phyloP scores from a whole-genome alignment of 352 stramenopile genomes.

The Phytophthora foliorum region DNA sequence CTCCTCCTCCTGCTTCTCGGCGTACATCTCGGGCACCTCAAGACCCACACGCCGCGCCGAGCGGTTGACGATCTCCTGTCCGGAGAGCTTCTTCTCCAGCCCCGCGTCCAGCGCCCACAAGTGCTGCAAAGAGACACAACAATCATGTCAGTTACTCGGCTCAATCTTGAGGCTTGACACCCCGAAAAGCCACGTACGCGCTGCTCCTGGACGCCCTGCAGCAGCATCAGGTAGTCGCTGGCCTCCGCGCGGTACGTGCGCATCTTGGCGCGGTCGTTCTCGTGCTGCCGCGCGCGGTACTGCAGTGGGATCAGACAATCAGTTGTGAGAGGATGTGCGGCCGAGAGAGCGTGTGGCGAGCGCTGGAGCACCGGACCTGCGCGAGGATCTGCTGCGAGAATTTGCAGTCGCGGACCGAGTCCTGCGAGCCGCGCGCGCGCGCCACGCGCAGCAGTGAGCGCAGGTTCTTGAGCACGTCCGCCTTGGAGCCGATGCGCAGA shows the following conservation, averaged over 20 bases:
- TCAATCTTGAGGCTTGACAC: constrained; percentile 8
- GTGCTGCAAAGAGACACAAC: constrained; percentile 43
- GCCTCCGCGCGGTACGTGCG: constrained; percentile 75
- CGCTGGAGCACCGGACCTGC: constrained; percentile 47
- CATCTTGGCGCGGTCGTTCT: constrained; percentile 82
- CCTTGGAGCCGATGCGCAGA: constrained; percentile 84
- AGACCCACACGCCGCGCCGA: constrained; percentile 83
- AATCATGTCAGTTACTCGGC: constrained; percentile 8
- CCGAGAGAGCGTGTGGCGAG: not conserved
- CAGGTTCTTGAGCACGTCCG: constrained; percentile 82
- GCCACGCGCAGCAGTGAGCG: constrained; percentile 76
- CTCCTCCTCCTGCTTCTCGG: constrained; percentile 56
- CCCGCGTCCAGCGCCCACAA: constrained; percentile 83
- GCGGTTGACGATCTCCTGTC: constrained; percentile 79
- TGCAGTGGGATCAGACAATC: constrained; percentile 27
- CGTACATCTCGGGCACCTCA: constrained; percentile 81
- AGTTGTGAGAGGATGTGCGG: constrained; percentile 19
- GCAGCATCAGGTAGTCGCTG: constrained; percentile 74
- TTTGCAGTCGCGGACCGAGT: constrained; percentile 60
- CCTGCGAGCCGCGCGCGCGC: constrained; percentile 62
- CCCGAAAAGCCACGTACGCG: constrained; percentile 49
- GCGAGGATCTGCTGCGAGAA: constrained; percentile 81
- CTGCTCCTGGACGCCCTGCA: constrained; percentile 79
- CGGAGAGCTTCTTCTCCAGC: constrained; percentile 69
- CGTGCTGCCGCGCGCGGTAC: constrained; percentile 78